A percentile compares a stretch with the other conserved stretches of the same genome.
Conservation (phyloP, 768 basidiomycete species). For the Mycena alexandri region DNA sequence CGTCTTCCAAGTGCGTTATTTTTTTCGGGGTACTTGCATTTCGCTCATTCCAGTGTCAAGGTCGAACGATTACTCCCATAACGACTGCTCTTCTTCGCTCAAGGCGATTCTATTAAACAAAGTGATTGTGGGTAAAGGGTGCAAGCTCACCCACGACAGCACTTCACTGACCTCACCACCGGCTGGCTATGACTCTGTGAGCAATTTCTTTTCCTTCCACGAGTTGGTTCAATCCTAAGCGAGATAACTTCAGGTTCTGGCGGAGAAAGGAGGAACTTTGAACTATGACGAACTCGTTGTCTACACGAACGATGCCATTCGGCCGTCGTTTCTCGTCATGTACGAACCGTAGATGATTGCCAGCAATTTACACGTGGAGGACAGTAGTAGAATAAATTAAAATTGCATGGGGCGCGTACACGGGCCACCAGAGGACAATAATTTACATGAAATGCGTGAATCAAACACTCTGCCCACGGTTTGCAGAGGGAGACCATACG, state of each 20-base stretch:
- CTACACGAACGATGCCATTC: constrained; percentile 77
- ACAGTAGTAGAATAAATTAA: constrained; percentile 20
- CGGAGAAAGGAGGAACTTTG: constrained; percentile 73
- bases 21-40: constrained; percentile 1
- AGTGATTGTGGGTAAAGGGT: constrained; percentile 78
- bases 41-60: constrained; percentile 42
- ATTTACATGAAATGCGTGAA: constrained; percentile 1
- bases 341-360: constrained; percentile 63
- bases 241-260: constrained; percentile 63
- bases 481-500: constrained; percentile 35
- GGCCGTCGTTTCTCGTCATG: constrained; percentile 78
- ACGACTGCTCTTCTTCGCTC: constrained; percentile 63
- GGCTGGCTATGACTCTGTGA: constrained; percentile 74
- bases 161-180: constrained; percentile 69
- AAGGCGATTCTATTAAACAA: constrained; percentile 83
- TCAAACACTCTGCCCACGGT: constrained; percentile 1
- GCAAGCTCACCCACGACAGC: constrained; percentile 72
- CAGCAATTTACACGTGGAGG: not conserved
- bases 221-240: not conserved
- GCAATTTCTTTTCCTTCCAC: constrained; percentile 41
- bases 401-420: not conserved
- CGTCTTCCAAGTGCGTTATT: constrained; percentile 73
- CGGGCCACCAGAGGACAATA: constrained; percentile 4
- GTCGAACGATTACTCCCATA: constrained; percentile 79
- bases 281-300: constrained; percentile 82